Base-by-base conservation (phyloP, 1,284 basidiomycete genomes). In the Bondarzewia mesenterica region DNA sequence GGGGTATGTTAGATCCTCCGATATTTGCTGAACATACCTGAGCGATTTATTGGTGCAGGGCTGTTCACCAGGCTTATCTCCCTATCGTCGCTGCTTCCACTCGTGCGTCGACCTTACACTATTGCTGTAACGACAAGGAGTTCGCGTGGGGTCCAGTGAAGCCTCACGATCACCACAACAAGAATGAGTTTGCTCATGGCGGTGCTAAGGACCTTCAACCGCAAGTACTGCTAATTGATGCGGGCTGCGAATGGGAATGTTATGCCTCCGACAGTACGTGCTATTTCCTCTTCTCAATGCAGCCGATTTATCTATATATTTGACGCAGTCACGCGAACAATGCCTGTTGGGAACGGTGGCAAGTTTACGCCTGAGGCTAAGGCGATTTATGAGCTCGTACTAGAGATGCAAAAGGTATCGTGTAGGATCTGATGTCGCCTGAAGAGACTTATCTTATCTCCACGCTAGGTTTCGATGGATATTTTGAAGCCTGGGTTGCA, bases 161-260 rank as follows among this genome's bases (percentile, higher is more conserved):
- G 2, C 61, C 71, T 3, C 72, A 78, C 55, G 77, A 82, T 53
- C 74, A 77, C 46, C 57, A 72, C 26, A 82, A 85, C 59, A 63
- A 61, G 20, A 69, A 73, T 25, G 63, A 67, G 1, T 65, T 85
- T 46, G 62, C 67, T 1, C 68, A 74, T 35, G 64, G 63, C 15
- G 52, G 63, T 15, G 56, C 61, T 14, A 73, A 70, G 42, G 64
- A 72, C 8, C 58, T 88, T 32, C 61, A 69, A 8, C 86, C 90
- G 0, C 89, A 93, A 62, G 85, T 93, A 3, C 72, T 96, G 4
- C 77, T 95, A 36, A 92, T 95, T 52, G 93, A 96, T 59, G 92
- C 92, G 1, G 91, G 92, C 0, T 92, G 90, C 58, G 93, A 96
- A 66, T 93, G 82, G 82, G 73, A 81, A 40, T 86, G 80, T 62